Evolutionary conservation across 768 basidiomycete species (phyloP).

Genomic region (Hericium coralloides): DNA sequence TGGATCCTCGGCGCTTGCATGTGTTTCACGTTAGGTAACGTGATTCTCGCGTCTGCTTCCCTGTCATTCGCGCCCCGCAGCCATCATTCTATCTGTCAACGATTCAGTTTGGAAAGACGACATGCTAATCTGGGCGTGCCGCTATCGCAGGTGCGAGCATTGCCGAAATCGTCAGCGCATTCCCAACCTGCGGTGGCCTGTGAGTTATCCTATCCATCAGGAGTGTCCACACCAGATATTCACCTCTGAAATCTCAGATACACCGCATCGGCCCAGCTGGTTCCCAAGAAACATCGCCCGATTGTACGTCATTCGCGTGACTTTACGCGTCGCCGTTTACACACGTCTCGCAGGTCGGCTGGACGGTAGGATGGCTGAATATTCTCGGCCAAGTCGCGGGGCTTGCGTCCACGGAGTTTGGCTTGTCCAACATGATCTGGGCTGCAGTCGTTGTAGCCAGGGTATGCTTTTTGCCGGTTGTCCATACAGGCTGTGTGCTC

Average conservation of each 20-base stretch:
- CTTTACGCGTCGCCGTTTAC: neutral
- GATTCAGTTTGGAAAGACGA: neutral
- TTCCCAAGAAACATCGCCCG: constrained; percentile 55
- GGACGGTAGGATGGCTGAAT: constrained; percentile 81
- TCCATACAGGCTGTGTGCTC: neutral
- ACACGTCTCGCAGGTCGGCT: constrained; percentile 41
- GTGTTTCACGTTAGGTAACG: constrained; percentile 58
- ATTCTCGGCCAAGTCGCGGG: constrained; percentile 81
- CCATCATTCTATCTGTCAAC: neutral
- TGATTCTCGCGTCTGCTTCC: constrained; percentile 54
- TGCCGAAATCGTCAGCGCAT: constrained; percentile 71
- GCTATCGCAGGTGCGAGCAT: constrained; percentile 43
- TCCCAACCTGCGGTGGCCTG: constrained; percentile 67
- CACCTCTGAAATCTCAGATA: constrained; percentile 34
- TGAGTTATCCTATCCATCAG: constrained; percentile 23
- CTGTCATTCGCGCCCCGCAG: constrained; percentile 32
- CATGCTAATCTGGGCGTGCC: neutral
- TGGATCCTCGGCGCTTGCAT: constrained; percentile 66
- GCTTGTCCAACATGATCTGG: constrained; percentile 70
- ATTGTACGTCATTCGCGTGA: constrained; percentile 30
- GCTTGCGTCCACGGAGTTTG: constrained; percentile 80
- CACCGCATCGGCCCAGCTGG: constrained; percentile 72
- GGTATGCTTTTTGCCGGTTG: constrained; percentile 22
- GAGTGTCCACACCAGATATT: too few relatives aligned
- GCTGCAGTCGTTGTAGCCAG: constrained; percentile 61